Conservation (phyloP, 306 rosid species). For the Dryas drummondii region DNA sequence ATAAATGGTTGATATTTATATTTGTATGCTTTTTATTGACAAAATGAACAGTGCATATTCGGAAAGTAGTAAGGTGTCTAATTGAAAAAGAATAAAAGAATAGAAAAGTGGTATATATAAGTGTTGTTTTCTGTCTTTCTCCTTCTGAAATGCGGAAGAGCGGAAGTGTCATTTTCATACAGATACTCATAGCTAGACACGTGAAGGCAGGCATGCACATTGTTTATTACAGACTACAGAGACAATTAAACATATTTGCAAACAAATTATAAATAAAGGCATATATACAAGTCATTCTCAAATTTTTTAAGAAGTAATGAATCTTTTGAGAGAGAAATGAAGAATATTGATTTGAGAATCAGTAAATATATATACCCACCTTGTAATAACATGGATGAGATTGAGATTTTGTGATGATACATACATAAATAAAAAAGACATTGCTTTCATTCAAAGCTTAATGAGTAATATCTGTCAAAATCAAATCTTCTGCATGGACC, state of each 20-base stretch:
- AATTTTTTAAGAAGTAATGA: no score
- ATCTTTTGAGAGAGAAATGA: no score
- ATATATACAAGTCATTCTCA: neutral
- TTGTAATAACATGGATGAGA: neutral
- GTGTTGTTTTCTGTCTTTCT: neutral
- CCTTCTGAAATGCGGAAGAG: neutral
- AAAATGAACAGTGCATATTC: neutral
- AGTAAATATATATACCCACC: no score
- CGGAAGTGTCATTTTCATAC: neutral
- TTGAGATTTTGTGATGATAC: neutral
- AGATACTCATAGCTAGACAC: neutral
- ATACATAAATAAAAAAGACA: neutral
- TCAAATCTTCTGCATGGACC: constrained; percentile 8
- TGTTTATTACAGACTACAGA: neutral
- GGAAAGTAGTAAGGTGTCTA: no score
- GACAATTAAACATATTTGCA: neutral
- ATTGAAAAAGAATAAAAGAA: no score
- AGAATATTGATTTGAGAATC: no score
- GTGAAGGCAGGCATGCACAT: neutral
- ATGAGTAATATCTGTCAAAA: constrained; percentile 4
- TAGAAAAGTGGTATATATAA: neutral
- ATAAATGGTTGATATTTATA: neutral
- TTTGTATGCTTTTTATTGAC: neutral
- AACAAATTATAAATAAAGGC: neutral
- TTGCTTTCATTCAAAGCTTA: constrained; percentile 12